Conservation (phyloP, 768 basidiomycete species). For the Calocybe gangraenosa region DNA sequence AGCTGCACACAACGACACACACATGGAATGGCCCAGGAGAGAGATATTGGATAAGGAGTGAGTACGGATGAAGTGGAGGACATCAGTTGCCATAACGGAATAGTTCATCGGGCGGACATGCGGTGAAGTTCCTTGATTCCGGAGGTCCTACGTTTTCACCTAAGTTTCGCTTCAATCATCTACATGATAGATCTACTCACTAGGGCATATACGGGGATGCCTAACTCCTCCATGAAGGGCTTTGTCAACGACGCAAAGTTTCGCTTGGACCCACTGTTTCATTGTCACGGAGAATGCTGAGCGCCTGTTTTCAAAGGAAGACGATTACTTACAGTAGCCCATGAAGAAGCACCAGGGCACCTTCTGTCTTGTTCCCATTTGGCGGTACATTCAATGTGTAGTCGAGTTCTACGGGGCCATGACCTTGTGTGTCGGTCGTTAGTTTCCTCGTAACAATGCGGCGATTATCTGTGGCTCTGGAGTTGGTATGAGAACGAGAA, state of each 20-base stretch:
- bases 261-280: conserved; percentile 77
- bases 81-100: conserved; percentile 68
- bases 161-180: too few relatives aligned
- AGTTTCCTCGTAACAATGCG: not conserved
- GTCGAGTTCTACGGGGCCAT: conserved; percentile 15
- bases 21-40: conserved; percentile 88
- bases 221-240: conserved; percentile 54
- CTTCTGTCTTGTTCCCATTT: conserved; percentile 25
- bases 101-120: conserved; percentile 71
- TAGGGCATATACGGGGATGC: conserved; percentile 67
- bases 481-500: too few relatives aligned
- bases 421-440: not conserved
- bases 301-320: not conserved
- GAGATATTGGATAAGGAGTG: conserved; percentile 54
- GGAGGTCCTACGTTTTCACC: conserved; percentile 37
- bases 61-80: conserved; percentile 58
- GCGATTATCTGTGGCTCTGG: not conserved
- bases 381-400: conserved; percentile 13
- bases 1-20: conserved; percentile 28
- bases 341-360: conserved; percentile 51
- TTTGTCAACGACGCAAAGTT: conserved; percentile 82
- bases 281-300: not conserved
- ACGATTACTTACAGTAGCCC: conserved; percentile 52
- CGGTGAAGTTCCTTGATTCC: conserved; percentile 80
- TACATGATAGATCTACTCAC: too few relatives aligned